Evolutionary conservation across 1,284 basidiomycete species (phyloP).

Genomic region (Heterobasidion occidentale): DNA sequence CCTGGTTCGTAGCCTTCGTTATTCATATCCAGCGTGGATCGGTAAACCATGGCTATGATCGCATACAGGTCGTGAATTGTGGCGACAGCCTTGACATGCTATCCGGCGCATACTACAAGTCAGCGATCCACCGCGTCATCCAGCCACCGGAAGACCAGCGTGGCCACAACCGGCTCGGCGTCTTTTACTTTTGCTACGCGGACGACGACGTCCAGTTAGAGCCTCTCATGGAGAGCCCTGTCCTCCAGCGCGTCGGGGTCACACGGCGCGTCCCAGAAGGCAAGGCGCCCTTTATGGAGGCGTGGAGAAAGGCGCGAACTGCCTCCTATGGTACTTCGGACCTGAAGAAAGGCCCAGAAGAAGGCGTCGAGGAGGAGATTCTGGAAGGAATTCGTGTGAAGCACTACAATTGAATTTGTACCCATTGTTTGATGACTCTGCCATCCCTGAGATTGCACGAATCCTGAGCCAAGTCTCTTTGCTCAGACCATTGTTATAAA

Average conservation of each 20-base stretch:
- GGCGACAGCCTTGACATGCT: conserved; percentile 54
- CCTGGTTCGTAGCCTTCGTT: conserved; percentile 19
- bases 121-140: conserved; percentile 28
- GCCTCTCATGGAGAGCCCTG: conserved; percentile 31
- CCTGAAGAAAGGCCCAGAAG: conserved; percentile 19
- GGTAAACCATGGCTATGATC: not conserved
- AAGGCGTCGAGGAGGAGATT: conserved; percentile 36
- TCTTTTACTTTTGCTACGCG: conserved; percentile 37
- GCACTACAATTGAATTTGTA: conserved; percentile 33
- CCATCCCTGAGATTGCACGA: too few relatives aligned
- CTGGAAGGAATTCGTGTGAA: conserved; percentile 39
- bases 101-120: conserved; percentile 39
- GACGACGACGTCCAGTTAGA: conserved; percentile 22
- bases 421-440: too few relatives aligned
- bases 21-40: not conserved
- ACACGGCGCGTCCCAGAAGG: conserved; percentile 21
- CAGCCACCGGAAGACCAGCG: conserved; percentile 41
- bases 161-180: conserved; percentile 35
- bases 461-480: too few relatives aligned
- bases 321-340: conserved; percentile 24
- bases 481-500: too few relatives aligned
- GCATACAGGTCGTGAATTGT: conserved; percentile 38
- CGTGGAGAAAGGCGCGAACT: conserved; percentile 27
- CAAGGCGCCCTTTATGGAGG: conserved; percentile 27
- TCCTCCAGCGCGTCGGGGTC: conserved; percentile 27